Conservation (phyloP, 805 yeast species). For the Blastobotrys chiropterorum region DNA sequence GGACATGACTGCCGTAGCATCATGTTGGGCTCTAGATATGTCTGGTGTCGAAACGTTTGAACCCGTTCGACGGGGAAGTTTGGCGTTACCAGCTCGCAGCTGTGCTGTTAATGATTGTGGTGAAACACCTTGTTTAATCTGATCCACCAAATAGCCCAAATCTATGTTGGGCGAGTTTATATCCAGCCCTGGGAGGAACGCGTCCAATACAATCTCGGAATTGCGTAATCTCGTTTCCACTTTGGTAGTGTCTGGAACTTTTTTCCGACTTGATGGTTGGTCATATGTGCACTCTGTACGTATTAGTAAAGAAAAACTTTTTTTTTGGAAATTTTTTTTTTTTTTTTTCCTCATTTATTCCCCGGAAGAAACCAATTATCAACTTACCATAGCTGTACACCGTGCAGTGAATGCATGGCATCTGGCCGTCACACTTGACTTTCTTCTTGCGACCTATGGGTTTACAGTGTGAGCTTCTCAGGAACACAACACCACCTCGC, state of each 20-base stretch:
- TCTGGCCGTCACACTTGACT: slow-evolving; percentile 73
- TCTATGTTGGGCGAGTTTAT: slow-evolving; percentile 29
- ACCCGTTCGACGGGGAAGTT: not conserved
- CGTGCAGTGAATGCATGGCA: slow-evolving; percentile 77
- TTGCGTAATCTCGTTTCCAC: slow-evolving; percentile 32
- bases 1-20: slow-evolving; percentile 11
- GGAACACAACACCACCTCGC: not conserved
- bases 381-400: slow-evolving; percentile 61
- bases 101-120: not conserved
- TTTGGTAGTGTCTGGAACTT: slow-evolving; percentile 27
- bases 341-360: not conserved
- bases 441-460: slow-evolving; percentile 51
- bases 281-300: slow-evolving; percentile 62
- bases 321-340: not conserved
- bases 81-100: not conserved
- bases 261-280: slow-evolving; percentile 61
- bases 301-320: too few species aligned
- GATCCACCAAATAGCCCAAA: slow-evolving; percentile 20
- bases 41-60: not conserved
- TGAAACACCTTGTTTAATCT: not conserved
- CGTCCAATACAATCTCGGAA: slow-evolving; percentile 32
- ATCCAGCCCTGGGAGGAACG: slow-evolving; percentile 38
- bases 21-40: slow-evolving; percentile 1
- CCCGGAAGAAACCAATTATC: not conserved
- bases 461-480: too few species aligned